A percentile compares a stretch with the other conserved stretches of the same genome.
Evolutionary conservation across 495 filamentous ascomycete species (phyloP).

Genomic region (Lasiosphaeria miniovina): DNA sequence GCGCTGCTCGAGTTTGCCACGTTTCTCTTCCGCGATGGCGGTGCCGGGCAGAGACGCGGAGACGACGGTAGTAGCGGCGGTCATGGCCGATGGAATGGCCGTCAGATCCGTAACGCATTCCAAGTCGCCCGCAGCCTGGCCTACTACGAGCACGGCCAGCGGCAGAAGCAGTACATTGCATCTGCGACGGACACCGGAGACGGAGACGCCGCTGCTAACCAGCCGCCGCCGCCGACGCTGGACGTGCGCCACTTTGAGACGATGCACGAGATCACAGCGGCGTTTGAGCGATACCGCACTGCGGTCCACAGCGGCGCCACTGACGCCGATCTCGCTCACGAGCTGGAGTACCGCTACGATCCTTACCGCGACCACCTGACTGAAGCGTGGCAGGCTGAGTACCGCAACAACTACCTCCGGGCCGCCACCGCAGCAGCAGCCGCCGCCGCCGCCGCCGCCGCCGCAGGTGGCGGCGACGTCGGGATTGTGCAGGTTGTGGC

Average conservation of each 20-base stretch:
- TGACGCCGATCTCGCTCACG: background rate
- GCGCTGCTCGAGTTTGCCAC: slow-evolving; percentile 26
- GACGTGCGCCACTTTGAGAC: background rate
- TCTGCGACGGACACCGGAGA: too few species aligned
- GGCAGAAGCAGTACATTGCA: background rate
- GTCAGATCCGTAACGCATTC: slow-evolving; percentile 26
- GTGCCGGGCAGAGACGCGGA: slow-evolving; percentile 4
- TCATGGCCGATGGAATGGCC: slow-evolving; percentile 20
- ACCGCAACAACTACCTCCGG: background rate
- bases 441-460: background rate
- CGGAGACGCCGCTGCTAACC: too few species aligned
- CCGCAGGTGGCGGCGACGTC: background rate
- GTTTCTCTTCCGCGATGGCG: slow-evolving; percentile 14
- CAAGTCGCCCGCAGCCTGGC: slow-evolving; percentile 19
- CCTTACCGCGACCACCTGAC: background rate
- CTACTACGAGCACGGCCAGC: slow-evolving; percentile 4
- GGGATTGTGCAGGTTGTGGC: background rate
- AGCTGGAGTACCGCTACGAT: background rate
- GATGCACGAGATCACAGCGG: background rate
- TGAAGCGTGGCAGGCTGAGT: background rate
- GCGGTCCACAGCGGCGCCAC: background rate
- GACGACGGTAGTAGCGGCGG: too few species aligned
- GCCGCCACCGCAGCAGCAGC: background rate
- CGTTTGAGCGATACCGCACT: background rate
- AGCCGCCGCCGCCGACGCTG: background rate